Conservation (phyloP, 2,329 filamentous ascomycete species). For the Microascus cirrosus region DNA sequence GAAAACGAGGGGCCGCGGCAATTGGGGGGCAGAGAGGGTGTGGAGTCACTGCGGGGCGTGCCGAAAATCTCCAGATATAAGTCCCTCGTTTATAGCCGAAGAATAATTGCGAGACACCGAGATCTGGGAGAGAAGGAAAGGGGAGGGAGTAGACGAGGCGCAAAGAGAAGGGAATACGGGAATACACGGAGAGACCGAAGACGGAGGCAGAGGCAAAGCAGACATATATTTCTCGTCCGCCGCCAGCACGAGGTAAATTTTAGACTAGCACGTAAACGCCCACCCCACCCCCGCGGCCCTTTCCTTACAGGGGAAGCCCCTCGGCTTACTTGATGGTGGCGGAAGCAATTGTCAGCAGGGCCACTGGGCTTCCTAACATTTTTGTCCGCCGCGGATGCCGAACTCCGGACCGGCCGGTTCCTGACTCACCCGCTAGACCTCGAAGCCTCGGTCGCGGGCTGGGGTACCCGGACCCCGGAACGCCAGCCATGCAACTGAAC, state of each 20-base stretch:
- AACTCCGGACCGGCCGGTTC: not conserved
- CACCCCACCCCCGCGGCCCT: not conserved
- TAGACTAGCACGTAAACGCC: not conserved
- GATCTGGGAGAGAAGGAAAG: not conserved
- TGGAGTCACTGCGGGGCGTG: not conserved
- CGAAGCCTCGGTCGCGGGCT: not conserved
- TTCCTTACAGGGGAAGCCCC: not conserved
- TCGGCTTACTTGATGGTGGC: slow-evolving; percentile 4
- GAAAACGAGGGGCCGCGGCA: slow-evolving; percentile 4
- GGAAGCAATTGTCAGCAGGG: slow-evolving; percentile 3
- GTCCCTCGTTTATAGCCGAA: not conserved
- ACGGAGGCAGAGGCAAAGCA: not conserved
- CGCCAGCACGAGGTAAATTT: not conserved
- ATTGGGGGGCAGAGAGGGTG: slow-evolving; percentile 2
- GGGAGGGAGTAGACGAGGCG: too few species aligned
- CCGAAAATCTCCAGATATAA: not conserved
- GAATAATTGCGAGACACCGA: not conserved
- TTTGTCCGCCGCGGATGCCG: not conserved
- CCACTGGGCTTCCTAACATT: not conserved
- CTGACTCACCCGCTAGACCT: not conserved
- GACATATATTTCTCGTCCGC: not conserved
- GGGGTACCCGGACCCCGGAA: not conserved
- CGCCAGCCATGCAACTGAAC: not conserved
- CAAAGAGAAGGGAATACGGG: too few species aligned
- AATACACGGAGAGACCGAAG: not conserved